Conservation (phyloP, 2,329 filamentous ascomycete species). For the Ceratocystis eucalypticola region DNA sequence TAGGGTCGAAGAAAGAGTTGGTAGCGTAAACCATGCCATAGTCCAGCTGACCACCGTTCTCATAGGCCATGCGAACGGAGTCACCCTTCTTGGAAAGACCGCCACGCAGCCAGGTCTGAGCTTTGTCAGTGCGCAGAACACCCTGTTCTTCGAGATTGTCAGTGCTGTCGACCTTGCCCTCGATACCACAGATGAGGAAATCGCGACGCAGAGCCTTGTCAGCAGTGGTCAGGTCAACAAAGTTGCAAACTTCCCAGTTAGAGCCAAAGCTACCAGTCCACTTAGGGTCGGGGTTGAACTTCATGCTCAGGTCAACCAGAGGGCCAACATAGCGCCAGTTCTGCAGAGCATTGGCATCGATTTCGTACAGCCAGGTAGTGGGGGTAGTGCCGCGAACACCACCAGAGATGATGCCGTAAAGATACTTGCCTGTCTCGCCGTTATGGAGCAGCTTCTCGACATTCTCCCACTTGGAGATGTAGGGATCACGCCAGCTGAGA, state of each 20-base stretch:
- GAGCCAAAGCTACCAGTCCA: constrained; percentile 14
- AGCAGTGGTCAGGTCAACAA: constrained; percentile 1
- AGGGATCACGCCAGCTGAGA: constrained; percentile 24
- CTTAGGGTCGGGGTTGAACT: constrained; percentile 15
- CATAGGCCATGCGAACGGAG: constrained; percentile 12
- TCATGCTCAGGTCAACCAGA: constrained; percentile 10
- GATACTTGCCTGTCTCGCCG: constrained; percentile 18
- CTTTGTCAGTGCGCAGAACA: constrained; percentile 12
- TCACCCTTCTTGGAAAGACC: background rate
- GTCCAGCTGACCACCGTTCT: constrained; percentile 19
- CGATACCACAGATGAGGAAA: constrained; percentile 13
- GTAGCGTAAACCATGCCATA: constrained; percentile 22
- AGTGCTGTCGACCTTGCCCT: constrained; percentile 10
- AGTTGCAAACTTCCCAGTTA: constrained; percentile 19
- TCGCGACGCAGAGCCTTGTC: constrained; percentile 12
- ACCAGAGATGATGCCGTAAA: constrained; percentile 32
- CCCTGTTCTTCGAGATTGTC: constrained; percentile 4
- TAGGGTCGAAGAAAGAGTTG: constrained; percentile 22
- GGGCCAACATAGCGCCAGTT: constrained; percentile 21
- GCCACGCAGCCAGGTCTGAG: constrained; percentile 15
- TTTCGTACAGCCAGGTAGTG: constrained; percentile 22
- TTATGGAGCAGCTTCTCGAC: constrained; percentile 20
- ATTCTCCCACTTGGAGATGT: constrained; percentile 21
- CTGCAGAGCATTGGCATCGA: constrained; percentile 19
- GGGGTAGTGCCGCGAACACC: constrained; percentile 21